Percentiles rank a stretch among this genome's conserved stretches.
phyloP scores from a whole-genome alignment of 2,329 filamentous ascomycete genomes.

The Cordyceps cateniannulata region DNA sequence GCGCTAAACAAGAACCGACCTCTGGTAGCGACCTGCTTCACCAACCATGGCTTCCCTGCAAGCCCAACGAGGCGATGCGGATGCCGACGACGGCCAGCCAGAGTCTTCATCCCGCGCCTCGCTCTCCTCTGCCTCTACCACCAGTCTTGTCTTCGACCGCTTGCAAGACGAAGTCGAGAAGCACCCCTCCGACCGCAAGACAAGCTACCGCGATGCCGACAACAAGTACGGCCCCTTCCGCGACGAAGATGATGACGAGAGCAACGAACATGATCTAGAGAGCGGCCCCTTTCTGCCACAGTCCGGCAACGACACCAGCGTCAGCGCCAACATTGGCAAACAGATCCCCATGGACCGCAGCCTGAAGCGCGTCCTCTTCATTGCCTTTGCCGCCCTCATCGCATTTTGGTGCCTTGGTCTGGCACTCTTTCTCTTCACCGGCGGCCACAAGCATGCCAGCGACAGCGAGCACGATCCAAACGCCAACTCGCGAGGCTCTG shows the following conservation, averaged over 20 bases:
- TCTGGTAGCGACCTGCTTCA: not conserved
- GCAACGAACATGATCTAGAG: constrained; percentile 35
- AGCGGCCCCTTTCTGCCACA: constrained; percentile 45
- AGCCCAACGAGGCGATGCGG: not conserved
- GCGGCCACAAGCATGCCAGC: constrained; percentile 60
- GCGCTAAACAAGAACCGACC: not conserved
- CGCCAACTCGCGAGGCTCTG: constrained; percentile 56
- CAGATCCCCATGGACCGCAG: constrained; percentile 61
- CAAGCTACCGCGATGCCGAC: constrained; percentile 4
- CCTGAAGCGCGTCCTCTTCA: constrained; percentile 55
- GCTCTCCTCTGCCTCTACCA: constrained; percentile 72
- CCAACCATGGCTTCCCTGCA: not conserved
- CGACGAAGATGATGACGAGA: constrained; percentile 23
- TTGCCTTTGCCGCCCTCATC: constrained; percentile 53
- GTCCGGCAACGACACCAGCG: constrained; percentile 24
- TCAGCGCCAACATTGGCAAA: constrained; percentile 31
- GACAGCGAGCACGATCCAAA: constrained; percentile 60
- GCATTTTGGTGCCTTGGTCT: constrained; percentile 64
- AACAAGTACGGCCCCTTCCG: constrained; percentile 38
- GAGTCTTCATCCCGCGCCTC: constrained; percentile 48
- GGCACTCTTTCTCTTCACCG: constrained; percentile 57
- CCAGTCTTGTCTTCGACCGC: constrained; percentile 74
- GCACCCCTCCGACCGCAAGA: constrained; percentile 16
- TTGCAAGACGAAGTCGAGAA: constrained; percentile 51
- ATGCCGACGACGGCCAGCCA: not conserved